phyloP scores from a whole-genome alignment of 78 protist species.

The Dictyostelium capitatum region DNA sequence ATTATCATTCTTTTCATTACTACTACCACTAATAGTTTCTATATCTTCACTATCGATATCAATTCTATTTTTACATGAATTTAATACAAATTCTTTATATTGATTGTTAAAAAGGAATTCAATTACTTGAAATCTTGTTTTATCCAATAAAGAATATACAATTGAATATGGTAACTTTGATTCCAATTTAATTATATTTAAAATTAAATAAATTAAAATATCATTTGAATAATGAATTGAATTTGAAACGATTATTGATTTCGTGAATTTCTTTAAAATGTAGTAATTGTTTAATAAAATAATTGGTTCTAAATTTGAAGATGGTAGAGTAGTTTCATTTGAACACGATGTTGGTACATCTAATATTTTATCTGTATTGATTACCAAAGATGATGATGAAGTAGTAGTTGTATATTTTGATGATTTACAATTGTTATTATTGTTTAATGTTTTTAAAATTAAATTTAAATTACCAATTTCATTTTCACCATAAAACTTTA shows the following conservation, averaged over 20 bases:
- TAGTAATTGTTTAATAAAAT: background rate
- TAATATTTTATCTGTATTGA: too few species aligned
- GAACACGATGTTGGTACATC: background rate
- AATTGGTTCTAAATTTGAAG: background rate
- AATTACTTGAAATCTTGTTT: background rate
- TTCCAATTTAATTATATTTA: background rate
- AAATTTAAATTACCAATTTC: background rate
- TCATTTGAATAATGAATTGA: background rate
- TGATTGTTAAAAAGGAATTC: background rate
- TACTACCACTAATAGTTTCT: too few species aligned
- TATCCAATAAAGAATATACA: background rate
- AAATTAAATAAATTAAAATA: background rate
- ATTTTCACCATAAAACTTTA: background rate
- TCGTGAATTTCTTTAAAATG: background rate
- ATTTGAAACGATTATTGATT: background rate
- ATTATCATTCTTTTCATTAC: background rate
- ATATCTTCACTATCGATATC: background rate
- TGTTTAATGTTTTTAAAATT: background rate
- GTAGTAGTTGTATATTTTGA: background rate
- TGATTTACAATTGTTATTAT: background rate
- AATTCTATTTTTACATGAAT: constrained; percentile 11
- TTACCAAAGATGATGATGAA: background rate
- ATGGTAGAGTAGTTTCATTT: background rate
- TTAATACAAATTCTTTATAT: background rate
- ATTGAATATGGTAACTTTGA: background rate